phyloP scores from a whole-genome alignment of 2,329 filamentous ascomycete genomes.

The Phialophora expanda region DNA sequence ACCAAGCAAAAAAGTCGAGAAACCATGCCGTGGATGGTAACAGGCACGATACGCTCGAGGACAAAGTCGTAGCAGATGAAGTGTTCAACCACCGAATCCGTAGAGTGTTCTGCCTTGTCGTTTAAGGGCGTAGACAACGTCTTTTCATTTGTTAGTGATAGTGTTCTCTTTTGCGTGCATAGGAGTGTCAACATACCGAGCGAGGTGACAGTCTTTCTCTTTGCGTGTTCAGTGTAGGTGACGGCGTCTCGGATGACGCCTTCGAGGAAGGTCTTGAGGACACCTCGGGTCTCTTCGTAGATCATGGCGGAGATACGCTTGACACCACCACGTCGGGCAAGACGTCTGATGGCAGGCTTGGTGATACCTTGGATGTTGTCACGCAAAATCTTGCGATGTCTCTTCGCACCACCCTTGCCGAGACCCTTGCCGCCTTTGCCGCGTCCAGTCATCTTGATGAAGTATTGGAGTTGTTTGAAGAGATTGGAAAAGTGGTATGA shows the following conservation, averaged over 20 bases:
- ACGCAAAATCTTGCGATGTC: slow-evolving; percentile 96
- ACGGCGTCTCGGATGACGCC: slow-evolving; percentile 79
- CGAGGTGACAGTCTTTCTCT: neutral
- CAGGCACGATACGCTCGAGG: slow-evolving; percentile 25
- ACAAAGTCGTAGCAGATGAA: slow-evolving; percentile 30
- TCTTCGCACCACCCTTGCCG: slow-evolving; percentile 98
- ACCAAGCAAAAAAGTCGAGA: slow-evolving; percentile 28
- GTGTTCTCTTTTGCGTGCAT: no score
- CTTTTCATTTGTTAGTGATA: slow-evolving; percentile 36
- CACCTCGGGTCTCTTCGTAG: slow-evolving; percentile 82
- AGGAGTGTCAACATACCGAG: neutral
- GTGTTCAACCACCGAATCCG: slow-evolving; percentile 78
- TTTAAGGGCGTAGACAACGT: slow-evolving; percentile 69
- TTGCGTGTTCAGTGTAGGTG: slow-evolving; percentile 75
- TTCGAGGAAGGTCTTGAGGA: slow-evolving; percentile 81
- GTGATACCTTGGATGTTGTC: slow-evolving; percentile 99
- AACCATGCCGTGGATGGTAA: slow-evolving; percentile 26
- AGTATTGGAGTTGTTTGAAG: slow-evolving; percentile 40
- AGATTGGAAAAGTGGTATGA: slow-evolving; percentile 30
- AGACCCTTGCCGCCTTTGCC: slow-evolving; percentile 97
- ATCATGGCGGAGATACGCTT: slow-evolving; percentile 98
- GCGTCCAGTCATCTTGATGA: slow-evolving; percentile 65
- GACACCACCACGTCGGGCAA: slow-evolving; percentile 98
- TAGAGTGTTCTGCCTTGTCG: slow-evolving; percentile 75
- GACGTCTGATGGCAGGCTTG: slow-evolving; percentile 97